Evolutionary conservation across 371 early-diverging fungal genomes (phyloP), one percentile per base, ranked within the genome.

Genomic region (Mucor plumbeus): DNA sequence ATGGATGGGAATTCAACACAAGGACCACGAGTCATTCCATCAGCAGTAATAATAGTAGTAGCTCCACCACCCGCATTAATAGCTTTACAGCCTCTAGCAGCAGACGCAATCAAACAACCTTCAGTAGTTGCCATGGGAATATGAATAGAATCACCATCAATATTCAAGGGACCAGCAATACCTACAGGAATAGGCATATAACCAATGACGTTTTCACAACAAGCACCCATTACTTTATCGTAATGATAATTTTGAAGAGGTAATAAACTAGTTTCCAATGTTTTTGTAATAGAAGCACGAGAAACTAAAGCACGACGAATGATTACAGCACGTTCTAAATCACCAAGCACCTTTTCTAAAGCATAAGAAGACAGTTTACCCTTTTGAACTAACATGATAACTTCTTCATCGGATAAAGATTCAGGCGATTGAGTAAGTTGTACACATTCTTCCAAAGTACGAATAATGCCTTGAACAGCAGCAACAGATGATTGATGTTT

Each of bases 111-210:
- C 57, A 98, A 77, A 60, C 90, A 90, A 35, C 98, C 98, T 81
- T 98, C 98, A 10, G 97, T 97, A 5, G 98, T 98, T 7, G 96
- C 95, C 96, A 98, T 96, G 34, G 98, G 98, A 34, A 98, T 86
- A 72, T 91, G 92, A 44, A 92, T 85, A 15, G 73, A 39, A 61
- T 90, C 81, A 39, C 92, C 93, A 72, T 98, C 95, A 62, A 97
- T 87, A 38, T 78, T 82, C 65, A 92, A 73, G 0, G 96, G 96
- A 15, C 96, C 81, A 38, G 97, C 97, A 65, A 96, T 87, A 65
- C 98, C 98, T 14, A 98, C 87, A 10, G 98, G 98, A 35, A 98
- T 73, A 17, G 97, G 97, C 84, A 94, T 84, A 68, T 95, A 94
- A 62, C 98, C 98, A 70, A 98, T 87, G 11, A 98, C 96, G 77